phyloP scores from a whole-genome alignment of 2,329 filamentous ascomycete species.

The Coniochaeta sp. region DNA sequence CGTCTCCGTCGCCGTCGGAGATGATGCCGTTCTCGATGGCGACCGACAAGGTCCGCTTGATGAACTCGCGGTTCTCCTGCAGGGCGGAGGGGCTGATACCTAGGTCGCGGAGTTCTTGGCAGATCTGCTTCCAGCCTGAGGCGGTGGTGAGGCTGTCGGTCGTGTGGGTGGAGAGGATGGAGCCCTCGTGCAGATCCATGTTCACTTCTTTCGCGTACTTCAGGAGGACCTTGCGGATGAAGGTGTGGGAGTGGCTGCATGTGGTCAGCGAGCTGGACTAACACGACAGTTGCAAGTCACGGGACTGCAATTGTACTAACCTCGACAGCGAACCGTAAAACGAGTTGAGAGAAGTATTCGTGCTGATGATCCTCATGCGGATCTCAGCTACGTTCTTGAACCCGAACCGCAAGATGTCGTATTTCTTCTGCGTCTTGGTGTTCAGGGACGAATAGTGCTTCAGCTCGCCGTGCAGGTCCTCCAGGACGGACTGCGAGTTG shows the following conservation, averaged over 20 bases:
- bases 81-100: conserved; percentile 15
- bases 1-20: conserved; percentile 10
- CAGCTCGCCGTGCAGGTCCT: conserved; percentile 17
- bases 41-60: conserved; percentile 17
- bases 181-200: conserved; percentile 17
- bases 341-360: conserved; percentile 16
- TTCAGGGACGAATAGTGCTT: conserved; percentile 17
- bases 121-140: conserved; percentile 16
- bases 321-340: conserved; percentile 17
- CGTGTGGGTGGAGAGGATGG: conserved; percentile 13
- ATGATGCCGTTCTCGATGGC: conserved; percentile 14
- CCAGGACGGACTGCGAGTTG: conserved; percentile 10
- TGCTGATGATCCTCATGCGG: conserved; percentile 15
- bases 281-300: no score
- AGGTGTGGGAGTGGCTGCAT: conserved; percentile 16
- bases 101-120: conserved; percentile 18
- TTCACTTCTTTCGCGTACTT: conserved; percentile 19
- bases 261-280: conserved; percentile 1
- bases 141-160: conserved; percentile 15
- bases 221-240: conserved; percentile 16
- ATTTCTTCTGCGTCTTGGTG: conserved; percentile 18
- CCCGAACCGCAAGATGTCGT: conserved; percentile 20
- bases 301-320: conserved; percentile 8
- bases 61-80: conserved; percentile 18
- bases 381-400: conserved; percentile 18